Evolutionary conservation across 1,139 yeast genomes (phyloP).

Genomic region (Candida tropicalis): DNA sequence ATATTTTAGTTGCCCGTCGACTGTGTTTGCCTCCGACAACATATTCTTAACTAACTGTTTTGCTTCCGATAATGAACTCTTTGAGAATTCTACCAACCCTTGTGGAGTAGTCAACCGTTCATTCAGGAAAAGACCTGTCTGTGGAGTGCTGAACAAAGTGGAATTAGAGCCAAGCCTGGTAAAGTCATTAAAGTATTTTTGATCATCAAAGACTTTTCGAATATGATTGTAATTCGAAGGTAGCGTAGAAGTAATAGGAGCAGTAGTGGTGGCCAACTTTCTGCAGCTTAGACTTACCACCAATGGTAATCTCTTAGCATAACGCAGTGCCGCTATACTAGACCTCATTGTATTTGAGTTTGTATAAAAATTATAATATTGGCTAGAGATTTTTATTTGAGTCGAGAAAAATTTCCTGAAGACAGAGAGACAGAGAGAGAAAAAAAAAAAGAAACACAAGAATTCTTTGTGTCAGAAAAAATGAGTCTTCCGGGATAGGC

Average conservation of each 20-base stretch:
- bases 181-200: slow-evolving; percentile 40
- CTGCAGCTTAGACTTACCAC: not conserved
- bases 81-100: slow-evolving; percentile 71
- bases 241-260: not conserved
- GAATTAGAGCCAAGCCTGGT: slow-evolving; percentile 20
- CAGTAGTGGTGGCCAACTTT: not conserved
- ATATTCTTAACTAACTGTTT: slow-evolving; percentile 60
- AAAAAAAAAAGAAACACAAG: not conserved
- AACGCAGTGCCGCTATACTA: slow-evolving; percentile 9
- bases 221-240: slow-evolving; percentile 18
- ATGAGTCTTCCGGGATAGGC: not conserved
- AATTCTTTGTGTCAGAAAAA: slow-evolving; percentile 3
- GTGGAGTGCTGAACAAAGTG: slow-evolving; percentile 16
- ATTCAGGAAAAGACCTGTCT: slow-evolving; percentile 75
- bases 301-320: slow-evolving; percentile 2
- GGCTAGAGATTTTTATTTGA: too few species aligned
- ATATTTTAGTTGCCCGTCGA: slow-evolving; percentile 52
- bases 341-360: slow-evolving; percentile 4
- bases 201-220: slow-evolving; percentile 49
- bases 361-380: too few species aligned
- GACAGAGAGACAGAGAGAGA: not conserved
- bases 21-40: slow-evolving; percentile 45
- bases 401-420: too few species aligned
- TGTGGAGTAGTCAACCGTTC: slow-evolving; percentile 66
- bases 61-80: slow-evolving; percentile 64